A percentile compares a stretch with the other conserved stretches of the same genome.
Evolutionary conservation across 495 filamentous ascomycete genomes (phyloP).

Genomic region (Extremus antarcticus): DNA sequence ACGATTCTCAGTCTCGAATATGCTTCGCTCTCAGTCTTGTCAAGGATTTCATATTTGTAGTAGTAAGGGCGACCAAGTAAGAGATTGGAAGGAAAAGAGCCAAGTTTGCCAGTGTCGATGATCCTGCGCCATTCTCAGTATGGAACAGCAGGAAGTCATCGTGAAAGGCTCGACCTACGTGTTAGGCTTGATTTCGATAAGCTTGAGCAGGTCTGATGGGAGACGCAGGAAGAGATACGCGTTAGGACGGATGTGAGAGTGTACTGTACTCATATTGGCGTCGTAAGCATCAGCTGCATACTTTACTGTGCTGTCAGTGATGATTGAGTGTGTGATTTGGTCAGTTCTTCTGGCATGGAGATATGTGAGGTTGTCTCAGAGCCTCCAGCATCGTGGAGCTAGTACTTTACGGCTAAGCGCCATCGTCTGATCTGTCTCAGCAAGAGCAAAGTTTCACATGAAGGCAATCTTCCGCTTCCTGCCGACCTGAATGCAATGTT

Average conservation of each 20-base stretch:
- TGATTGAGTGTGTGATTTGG: too few species aligned
- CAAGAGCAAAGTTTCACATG: too few species aligned
- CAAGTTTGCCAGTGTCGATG: constrained; percentile 81
- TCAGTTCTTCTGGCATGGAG: too few species aligned
- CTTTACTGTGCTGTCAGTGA: background rate
- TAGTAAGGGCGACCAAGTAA: constrained; percentile 82
- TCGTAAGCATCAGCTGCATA: too few species aligned
- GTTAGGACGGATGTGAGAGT: constrained; percentile 42
- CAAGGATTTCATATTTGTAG: constrained; percentile 78
- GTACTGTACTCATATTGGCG: background rate
- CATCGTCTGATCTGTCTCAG: too few species aligned
- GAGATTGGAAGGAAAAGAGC: constrained; percentile 72
- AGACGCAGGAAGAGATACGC: constrained; percentile 54
- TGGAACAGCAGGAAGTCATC: constrained; percentile 17
- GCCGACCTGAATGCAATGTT: too few species aligned
- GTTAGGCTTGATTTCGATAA: constrained; percentile 59
- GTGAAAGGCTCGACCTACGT: constrained; percentile 50
- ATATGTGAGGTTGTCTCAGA: too few species aligned
- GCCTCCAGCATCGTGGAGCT: too few species aligned
- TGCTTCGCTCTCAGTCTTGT: constrained; percentile 45
- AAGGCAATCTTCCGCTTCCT: too few species aligned
- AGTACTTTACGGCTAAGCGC: too few species aligned
- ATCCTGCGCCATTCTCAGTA: constrained; percentile 40
- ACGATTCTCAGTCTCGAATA: constrained; percentile 63
- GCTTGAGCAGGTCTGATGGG: constrained; percentile 53